Evolutionary conservation across 257 asterid species (phyloP).

Genomic region (Solanum corneliomulleri): DNA sequence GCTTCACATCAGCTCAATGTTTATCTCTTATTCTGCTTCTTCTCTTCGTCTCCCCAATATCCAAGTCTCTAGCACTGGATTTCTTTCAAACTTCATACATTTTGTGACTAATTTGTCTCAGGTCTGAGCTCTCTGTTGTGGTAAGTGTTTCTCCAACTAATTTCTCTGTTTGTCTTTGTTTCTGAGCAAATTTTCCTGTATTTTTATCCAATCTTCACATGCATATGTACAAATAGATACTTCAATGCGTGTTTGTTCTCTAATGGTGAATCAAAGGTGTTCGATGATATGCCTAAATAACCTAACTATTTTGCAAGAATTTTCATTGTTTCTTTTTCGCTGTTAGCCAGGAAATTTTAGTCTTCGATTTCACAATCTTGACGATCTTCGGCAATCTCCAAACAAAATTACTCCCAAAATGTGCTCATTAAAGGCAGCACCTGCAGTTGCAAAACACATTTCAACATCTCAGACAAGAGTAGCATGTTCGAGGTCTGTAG

Average conservation of each 20-base stretch:
- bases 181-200: neutral
- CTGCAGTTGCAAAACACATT: slow-evolving; percentile 18
- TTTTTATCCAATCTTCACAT: neutral
- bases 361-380: slow-evolving; percentile 7
- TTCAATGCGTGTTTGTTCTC: neutral
- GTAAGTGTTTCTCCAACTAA: neutral
- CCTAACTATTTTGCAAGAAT: too few relatives aligned
- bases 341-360: too few relatives aligned
- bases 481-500: neutral
- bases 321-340: too few relatives aligned
- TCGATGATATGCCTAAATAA: too few relatives aligned
- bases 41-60: neutral
- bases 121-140: neutral
- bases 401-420: slow-evolving; percentile 67
- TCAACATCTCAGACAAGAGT: neutral
- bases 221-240: neutral
- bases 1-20: neutral
- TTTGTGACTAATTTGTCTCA: neutral
- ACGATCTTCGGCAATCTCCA: slow-evolving; percentile 77
- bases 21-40: neutral
- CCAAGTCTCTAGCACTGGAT: neutral
- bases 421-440: slow-evolving; percentile 94
- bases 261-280: too few relatives aligned
- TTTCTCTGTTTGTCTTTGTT: neutral
- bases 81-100: neutral